Evolutionary conservation across 768 basidiomycete genomes (phyloP), one percentile per base, ranked within the genome.

Genomic region (Xanthoconium stramineum): DNA sequence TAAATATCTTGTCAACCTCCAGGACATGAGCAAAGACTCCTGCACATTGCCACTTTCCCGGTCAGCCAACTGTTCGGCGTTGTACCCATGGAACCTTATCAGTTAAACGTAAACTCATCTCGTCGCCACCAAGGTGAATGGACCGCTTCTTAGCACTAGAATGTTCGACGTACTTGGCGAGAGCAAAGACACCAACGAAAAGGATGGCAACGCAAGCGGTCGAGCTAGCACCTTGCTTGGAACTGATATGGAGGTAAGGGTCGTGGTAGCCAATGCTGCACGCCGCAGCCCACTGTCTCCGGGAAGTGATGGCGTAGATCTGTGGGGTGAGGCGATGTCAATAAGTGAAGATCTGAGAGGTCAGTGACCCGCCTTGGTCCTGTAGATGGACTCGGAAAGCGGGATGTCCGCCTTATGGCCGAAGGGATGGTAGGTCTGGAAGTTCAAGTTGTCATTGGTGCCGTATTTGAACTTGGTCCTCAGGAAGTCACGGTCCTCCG

Each of bases 381-480:
- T 82, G 78, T 90, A 89, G 70, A 91, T 87, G 77, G 91, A 91
- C 68, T 91, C 88, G 14, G 89, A 90, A 65, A 91, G 77, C 47
- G 89, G 86, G 64, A 92, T 87, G 65, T 91, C 90, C 53, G 83
- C 75, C 55, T 80, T 76, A 75, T 87, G 84, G 56, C 84, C 86
- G 70, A 90, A 91, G 68, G 84, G 85, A 62, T 89, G 83, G 69
- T 89, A 72, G 57, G 83, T 83, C 62, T 80, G 69, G 78, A 40
- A 39, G 47, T 17, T 53, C 12, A 88, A 91, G 66, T 75, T 73
- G 54, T 75, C 76, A 49, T 72, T 58, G 50, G 90, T 89, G 47
- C 90, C 91, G 72, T 92, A 92, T 82, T 83, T 87, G 82, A 91
- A 91, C 71, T 82, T 85, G 82, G 91, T 80, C 68, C 89, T 86